Conservation (phyloP, 2,329 filamentous ascomycete genomes). For the Hypocrella siamensis region DNA sequence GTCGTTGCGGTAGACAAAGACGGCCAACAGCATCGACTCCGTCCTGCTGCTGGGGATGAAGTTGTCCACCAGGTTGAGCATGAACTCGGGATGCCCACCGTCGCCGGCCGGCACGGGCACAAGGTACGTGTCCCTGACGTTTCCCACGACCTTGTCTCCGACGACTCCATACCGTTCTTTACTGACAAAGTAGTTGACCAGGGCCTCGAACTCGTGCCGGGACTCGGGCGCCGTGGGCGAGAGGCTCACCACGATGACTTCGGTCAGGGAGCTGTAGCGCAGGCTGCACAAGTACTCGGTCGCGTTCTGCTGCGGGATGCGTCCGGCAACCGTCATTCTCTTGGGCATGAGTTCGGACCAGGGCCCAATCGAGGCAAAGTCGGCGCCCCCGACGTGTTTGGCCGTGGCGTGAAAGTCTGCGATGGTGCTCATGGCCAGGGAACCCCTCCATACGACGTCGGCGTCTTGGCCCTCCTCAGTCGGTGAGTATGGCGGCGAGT, state of each 20-base stretch:
- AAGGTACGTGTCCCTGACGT: constrained; percentile 82
- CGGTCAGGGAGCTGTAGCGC: constrained; percentile 65
- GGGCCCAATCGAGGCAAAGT: constrained; percentile 45
- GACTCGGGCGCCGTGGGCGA: constrained; percentile 46
- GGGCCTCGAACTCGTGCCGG: constrained; percentile 48
- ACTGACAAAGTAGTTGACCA: constrained; percentile 77
- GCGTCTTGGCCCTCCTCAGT: constrained; percentile 54
- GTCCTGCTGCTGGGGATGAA: constrained; percentile 55
- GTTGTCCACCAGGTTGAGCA: constrained; percentile 77
- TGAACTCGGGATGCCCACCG: constrained; percentile 63
- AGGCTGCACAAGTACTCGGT: constrained; percentile 84
- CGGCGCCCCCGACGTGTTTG: constrained; percentile 70
- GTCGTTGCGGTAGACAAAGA: constrained; percentile 67
- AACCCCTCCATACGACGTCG: constrained; percentile 64
- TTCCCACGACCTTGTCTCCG: constrained; percentile 54
- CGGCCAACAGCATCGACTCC: constrained; percentile 66
- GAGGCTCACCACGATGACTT: constrained; percentile 68
- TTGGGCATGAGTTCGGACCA: constrained; percentile 67
- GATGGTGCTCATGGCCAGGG: constrained; percentile 59
- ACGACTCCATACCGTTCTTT: constrained; percentile 81
- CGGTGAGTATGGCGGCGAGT: constrained; percentile 71
- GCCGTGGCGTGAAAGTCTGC: constrained; percentile 64
- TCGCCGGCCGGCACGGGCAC: constrained; percentile 67
- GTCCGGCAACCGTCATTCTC: constrained; percentile 55
- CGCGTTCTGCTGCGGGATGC: constrained; percentile 69